Conservation (phyloP, 2,329 filamentous ascomycete species). For the Claviceps spartinae region DNA sequence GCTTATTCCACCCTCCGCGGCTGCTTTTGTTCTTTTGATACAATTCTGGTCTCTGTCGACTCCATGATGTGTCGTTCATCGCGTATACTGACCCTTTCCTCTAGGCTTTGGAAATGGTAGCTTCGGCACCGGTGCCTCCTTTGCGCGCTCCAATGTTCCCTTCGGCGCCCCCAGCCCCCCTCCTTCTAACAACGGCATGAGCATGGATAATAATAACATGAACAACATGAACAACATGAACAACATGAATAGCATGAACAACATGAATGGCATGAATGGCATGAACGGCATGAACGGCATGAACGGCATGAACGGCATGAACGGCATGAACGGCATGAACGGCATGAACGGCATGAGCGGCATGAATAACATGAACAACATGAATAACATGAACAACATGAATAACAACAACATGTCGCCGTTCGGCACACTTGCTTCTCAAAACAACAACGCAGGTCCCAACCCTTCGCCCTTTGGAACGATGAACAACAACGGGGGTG, state of each 20-base stretch:
- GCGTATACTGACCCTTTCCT: not conserved
- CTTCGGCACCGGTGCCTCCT: slow-evolving; percentile 36
- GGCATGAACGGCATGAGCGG: no score
- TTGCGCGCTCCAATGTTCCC: slow-evolving; percentile 30
- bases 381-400: slow-evolving; percentile 16
- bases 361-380: no score
- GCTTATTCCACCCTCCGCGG: not conserved
- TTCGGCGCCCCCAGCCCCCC: slow-evolving; percentile 26
- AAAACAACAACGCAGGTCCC: slow-evolving; percentile 16
- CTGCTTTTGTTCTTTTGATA: not conserved
- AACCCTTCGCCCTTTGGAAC: slow-evolving; percentile 27
- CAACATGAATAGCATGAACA: no score
- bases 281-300: no score
- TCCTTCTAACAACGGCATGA: no score
- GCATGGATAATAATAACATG: no score
- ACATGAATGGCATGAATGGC: no score
- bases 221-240: no score
- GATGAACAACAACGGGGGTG: slow-evolving; percentile 23
- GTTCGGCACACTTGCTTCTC: slow-evolving; percentile 28
- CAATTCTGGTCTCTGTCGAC: not conserved
- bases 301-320: no score
- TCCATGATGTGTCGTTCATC: not conserved
- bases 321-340: no score
- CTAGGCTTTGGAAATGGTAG: slow-evolving; percentile 23
- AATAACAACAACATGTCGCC: slow-evolving; percentile 18